These are phyloP conservation scores for Podaxis sp. DNA, from an alignment of 768 basidiomycete species.

Conservation along the genomic window DNA sequence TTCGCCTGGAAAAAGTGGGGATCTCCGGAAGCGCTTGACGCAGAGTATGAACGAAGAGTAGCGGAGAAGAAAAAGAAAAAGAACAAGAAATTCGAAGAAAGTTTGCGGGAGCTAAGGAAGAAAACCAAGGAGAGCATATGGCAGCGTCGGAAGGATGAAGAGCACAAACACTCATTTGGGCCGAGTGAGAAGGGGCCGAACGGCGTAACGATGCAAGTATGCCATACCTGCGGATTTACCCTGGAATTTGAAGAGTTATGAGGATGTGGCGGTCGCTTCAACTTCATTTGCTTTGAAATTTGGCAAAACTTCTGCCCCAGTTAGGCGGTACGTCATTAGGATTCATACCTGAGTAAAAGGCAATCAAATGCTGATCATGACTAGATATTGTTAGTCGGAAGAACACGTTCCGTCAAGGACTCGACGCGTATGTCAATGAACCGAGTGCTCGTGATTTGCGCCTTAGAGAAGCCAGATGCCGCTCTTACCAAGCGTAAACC, in stretches of 20 bases:
- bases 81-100: constrained; percentile 93
- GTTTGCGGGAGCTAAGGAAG: constrained; percentile 78
- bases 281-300: neutral
- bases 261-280: constrained; percentile 39
- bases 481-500: neutral
- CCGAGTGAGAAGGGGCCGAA: constrained; percentile 50
- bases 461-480: neutral
- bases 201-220: constrained; percentile 69
- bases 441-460: neutral
- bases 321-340: neutral
- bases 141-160: constrained; percentile 83
- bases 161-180: constrained; percentile 87
- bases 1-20: constrained; percentile 99
- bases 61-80: constrained; percentile 87
- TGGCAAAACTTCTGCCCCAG: neutral
- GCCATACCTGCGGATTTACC: constrained; percentile 88
- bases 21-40: constrained; percentile 85
- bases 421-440: neutral
- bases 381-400: neutral
- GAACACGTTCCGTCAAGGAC: neutral
- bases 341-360: constrained; percentile 1
- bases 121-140: constrained; percentile 88
- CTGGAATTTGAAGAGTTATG: constrained; percentile 75
- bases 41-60: constrained; percentile 78
- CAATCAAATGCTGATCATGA: neutral